Evolutionary conservation across 805 yeast genomes (phyloP).

Genomic region (Nakazawaea pomicola): DNA sequence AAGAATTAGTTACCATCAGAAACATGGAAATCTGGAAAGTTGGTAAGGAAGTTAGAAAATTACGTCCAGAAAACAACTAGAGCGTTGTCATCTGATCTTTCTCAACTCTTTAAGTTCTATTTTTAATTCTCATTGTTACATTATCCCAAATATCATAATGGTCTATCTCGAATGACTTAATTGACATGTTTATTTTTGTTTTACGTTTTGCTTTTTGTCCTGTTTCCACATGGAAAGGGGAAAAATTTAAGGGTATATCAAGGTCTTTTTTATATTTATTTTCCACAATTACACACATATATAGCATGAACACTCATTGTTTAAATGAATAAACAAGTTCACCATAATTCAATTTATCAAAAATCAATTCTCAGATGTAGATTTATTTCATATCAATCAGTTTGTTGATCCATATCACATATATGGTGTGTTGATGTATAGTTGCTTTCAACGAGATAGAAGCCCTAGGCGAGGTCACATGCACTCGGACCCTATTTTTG

Average conservation of each 20-base stretch:
- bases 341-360: conserved; percentile 6
- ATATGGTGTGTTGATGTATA: no score
- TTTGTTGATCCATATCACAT: background rate
- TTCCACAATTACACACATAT: background rate
- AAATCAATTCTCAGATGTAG: no score
- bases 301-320: conserved; percentile 12
- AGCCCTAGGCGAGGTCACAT: no score
- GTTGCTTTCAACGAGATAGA: no score
- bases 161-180: conserved; percentile 35
- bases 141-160: conserved; percentile 19
- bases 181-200: conserved; percentile 16
- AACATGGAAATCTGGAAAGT: conserved; percentile 99
- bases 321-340: conserved; percentile 12
- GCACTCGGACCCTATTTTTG: no score
- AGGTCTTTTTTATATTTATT: background rate
- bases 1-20: conserved; percentile 90
- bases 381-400: background rate
- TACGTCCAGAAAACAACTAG: conserved; percentile 98
- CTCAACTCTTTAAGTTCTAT: conserved; percentile 2
- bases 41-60: conserved; percentile 99
- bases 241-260: conserved; percentile 10
- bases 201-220: conserved; percentile 13
- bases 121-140: conserved; percentile 14
- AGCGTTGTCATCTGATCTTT: conserved; percentile 8
- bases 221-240: conserved; percentile 14